These are phyloP conservation scores for Mallotus japonicus DNA, from an alignment of 441 rosid genomes.

Conservation along the genomic window DNA sequence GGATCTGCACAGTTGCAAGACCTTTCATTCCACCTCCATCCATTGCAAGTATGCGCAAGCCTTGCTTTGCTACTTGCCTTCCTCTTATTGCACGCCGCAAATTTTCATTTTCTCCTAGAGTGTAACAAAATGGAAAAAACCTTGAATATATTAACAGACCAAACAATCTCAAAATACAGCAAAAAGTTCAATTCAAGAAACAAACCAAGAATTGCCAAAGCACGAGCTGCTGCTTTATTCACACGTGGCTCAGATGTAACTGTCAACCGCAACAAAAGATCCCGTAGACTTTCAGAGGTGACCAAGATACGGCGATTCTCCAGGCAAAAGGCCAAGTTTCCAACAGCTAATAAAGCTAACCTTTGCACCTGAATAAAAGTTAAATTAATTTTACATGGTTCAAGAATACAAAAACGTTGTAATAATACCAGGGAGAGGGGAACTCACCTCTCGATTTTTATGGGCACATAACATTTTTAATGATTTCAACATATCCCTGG, in stretches of 20 bases:
- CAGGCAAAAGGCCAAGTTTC: conserved; percentile 91
- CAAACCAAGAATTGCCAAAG: conserved; percentile 96
- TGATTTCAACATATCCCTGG: conserved; percentile 73
- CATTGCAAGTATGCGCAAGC: conserved; percentile 94
- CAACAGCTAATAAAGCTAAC: conserved; percentile 83
- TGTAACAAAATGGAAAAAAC: conserved; percentile 30
- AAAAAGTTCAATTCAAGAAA: conserved; percentile 20
- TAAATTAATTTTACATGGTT: conserved; percentile 21
- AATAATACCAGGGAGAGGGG: conserved; percentile 10
- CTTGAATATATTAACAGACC: conserved; percentile 2
- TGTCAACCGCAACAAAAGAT: conserved; percentile 79
- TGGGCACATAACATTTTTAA: conserved; percentile 79
- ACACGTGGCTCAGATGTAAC: conserved; percentile 76
- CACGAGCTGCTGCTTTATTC: conserved; percentile 96
- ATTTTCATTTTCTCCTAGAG: conserved; percentile 88
- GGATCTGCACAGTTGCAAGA: conserved; percentile 92
- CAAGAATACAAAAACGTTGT: conserved; percentile 10
- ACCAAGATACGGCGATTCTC: conserved; percentile 87
- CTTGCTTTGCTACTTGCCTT: conserved; percentile 85
- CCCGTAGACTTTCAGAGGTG: conserved; percentile 94
- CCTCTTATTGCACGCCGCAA: conserved; percentile 89
- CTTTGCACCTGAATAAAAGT: conserved; percentile 73
- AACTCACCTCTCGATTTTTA: conserved; percentile 73
- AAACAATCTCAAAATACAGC: conserved; percentile 16
- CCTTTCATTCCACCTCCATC: conserved; percentile 99